A percentile compares a stretch with the other conserved stretches of the same genome.
These are phyloP conservation scores for Ogataea pini DNA, from an alignment of 805 yeast genomes.

Conservation along the genomic window DNA sequence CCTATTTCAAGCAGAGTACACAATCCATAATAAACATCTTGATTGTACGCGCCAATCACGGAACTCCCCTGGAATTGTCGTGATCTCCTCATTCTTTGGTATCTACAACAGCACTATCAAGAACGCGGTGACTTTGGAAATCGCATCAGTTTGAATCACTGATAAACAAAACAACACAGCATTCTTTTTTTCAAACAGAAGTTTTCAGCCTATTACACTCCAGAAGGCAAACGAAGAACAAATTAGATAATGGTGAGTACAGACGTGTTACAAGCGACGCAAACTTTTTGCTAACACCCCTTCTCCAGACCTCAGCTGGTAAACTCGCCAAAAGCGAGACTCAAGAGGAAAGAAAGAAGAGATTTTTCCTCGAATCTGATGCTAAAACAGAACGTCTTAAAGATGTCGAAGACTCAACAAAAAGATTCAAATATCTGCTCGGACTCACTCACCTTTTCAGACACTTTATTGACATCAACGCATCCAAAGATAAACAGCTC, in stretches of 20 bases:
- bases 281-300: too few relatives aligned
- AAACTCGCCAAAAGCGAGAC: slow-evolving; percentile 4
- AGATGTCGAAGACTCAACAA: slow-evolving; percentile 67
- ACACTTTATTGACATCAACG: slow-evolving; percentile 80
- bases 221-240: not conserved
- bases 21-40: too few relatives aligned
- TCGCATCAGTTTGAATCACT: not conserved
- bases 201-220: too few relatives aligned
- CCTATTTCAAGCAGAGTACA: too few relatives aligned
- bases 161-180: not conserved
- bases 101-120: not conserved
- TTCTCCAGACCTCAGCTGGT: slow-evolving; percentile 5
- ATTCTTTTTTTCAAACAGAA: too few relatives aligned
- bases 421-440: slow-evolving; percentile 75
- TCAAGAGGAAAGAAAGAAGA: slow-evolving; percentile 40
- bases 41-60: too few relatives aligned
- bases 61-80: too few relatives aligned
- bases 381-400: slow-evolving; percentile 57
- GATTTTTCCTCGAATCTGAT: slow-evolving; percentile 54
- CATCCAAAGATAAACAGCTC: slow-evolving; percentile 74
- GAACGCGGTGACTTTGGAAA: not conserved
- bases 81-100: not conserved
- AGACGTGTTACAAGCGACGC: not conserved
- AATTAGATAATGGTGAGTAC: not conserved
- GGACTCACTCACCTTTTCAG: slow-evolving; percentile 85